A percentile compares a stretch with the other conserved stretches of the same genome.
These are phyloP conservation scores for Zychaea mexicana DNA, from an alignment of 371 early-diverging fungal genomes.

Conservation along the genomic window DNA sequence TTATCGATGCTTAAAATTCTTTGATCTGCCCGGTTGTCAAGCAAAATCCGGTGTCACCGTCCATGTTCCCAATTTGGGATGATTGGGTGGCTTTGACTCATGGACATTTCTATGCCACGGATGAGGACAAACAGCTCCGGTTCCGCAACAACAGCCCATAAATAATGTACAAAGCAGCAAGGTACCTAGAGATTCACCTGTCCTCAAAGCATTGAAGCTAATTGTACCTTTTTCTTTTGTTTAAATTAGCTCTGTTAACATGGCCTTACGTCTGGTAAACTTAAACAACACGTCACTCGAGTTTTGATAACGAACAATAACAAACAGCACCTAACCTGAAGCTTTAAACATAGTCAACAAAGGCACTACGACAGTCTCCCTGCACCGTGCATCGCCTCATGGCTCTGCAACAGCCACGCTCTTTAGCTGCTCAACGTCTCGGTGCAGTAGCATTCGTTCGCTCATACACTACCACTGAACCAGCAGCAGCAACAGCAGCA, in stretches of 20 bases:
- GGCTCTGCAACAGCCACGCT: not conserved
- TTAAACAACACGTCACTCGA: not conserved
- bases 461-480: constrained; percentile 2
- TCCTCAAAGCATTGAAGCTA: not conserved
- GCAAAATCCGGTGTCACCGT: no score
- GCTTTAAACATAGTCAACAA: not conserved
- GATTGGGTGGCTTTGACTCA: not conserved
- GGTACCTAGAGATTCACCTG: not conserved
- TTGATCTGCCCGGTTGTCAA: no score
- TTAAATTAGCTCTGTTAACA: not conserved
- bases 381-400: not conserved
- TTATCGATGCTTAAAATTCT: no score
- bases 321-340: not conserved
- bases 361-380: not conserved
- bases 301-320: no score
- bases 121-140: not conserved
- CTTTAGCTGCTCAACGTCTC: not conserved
- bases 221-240: not conserved
- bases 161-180: constrained; percentile 3
- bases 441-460: constrained; percentile 8
- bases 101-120: not conserved
- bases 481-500: not conserved
- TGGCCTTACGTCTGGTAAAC: constrained; percentile 2
- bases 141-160: not conserved
- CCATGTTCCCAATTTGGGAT: no score